Base-by-base conservation (phyloP, 192 early-diverging fungal genomes). In the Backusella macrospora region DNA sequence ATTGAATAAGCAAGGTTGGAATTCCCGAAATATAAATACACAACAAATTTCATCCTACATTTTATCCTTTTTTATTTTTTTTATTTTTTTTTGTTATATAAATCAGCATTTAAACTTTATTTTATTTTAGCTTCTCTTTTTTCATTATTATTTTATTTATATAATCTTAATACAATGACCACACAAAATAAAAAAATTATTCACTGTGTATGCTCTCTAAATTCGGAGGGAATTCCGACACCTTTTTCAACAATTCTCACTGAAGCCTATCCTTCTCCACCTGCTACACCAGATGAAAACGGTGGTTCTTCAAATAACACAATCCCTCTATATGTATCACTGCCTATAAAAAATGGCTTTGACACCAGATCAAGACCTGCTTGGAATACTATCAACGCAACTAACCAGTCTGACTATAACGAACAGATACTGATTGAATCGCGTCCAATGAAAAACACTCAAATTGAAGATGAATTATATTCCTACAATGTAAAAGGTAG, bases 111-210 rank as follows among this genome's bases (percentile, higher is more conserved):
- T 59, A 1, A 13, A 26, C 26, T 55, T 59, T 4, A 8, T n/a
- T 55, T 55, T 55, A 9, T 55, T 26, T 55, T 13, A 4, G 4
- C 52, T 23, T 23, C 21, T 55, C 52, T 59, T 43, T 43, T 43
- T 43, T 43, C 6, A 9, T 10, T 43, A 42, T 42, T 42, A 21
- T 21, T 55, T 55, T 55, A 55, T 55, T 55, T 55, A n/a, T 9
- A 23, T 59, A 46, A 12, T 12, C 18, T 21, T 59, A 52, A 52
- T 21, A 48, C 16, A 59, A 59, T 59, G 52, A 10, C 52, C 26
- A 26, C 52, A 59, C 52, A 59, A 59, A 13, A 59, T 59, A 59
- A 59, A 59, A 59, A 59, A 59, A 59, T 59, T 23, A 59, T 59
- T 59, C 52, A 59, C 21, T 59, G 52, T 26, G 52, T 26, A 4